These are phyloP conservation scores for Intubia oerlemansii DNA, from an alignment of 2,329 filamentous ascomycete species.

Conservation along the genomic window DNA sequence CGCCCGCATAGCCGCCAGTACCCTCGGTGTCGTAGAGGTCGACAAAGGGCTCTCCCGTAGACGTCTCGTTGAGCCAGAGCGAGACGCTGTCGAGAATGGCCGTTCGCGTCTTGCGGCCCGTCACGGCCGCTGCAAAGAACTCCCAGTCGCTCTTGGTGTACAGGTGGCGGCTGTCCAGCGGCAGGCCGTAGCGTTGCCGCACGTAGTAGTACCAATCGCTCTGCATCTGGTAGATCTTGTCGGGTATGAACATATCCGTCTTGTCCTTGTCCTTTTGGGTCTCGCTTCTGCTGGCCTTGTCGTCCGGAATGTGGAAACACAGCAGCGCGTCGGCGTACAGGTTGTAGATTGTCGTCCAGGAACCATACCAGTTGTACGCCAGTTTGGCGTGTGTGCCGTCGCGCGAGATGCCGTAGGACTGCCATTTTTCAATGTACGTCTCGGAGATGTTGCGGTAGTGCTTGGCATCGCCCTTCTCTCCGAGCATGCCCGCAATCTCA, in stretches of 20 bases:
- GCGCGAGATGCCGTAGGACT: conserved; percentile 42
- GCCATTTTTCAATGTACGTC: conserved; percentile 49
- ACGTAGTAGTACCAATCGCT: conserved; percentile 64
- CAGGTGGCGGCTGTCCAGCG: conserved; percentile 60
- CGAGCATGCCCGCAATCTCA: conserved; percentile 39
- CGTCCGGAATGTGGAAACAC: conserved; percentile 12
- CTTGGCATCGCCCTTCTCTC: conserved; percentile 32
- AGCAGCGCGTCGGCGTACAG: conserved; percentile 40
- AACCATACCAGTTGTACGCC: conserved; percentile 56
- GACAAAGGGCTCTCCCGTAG: conserved; percentile 54
- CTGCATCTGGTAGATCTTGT: conserved; percentile 56
- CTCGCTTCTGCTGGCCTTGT: conserved; percentile 5
- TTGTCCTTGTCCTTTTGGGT: too few relatives aligned
- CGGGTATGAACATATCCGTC: conserved; percentile 39
- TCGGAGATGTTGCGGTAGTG: conserved; percentile 42
- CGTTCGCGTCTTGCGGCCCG: conserved; percentile 42
- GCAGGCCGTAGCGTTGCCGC: conserved; percentile 62
- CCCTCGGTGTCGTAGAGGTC: conserved; percentile 71
- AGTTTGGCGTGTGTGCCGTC: conserved; percentile 51
- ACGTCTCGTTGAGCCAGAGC: conserved; percentile 67
- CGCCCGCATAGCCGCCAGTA: conserved; percentile 51
- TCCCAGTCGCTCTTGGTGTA: conserved; percentile 88
- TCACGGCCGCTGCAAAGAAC: conserved; percentile 68
- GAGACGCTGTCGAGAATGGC: conserved; percentile 58
- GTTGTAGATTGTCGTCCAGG: conserved; percentile 60